phyloP scores from a whole-genome alignment of 768 basidiomycete species.

The Termitomyces sp. region DNA sequence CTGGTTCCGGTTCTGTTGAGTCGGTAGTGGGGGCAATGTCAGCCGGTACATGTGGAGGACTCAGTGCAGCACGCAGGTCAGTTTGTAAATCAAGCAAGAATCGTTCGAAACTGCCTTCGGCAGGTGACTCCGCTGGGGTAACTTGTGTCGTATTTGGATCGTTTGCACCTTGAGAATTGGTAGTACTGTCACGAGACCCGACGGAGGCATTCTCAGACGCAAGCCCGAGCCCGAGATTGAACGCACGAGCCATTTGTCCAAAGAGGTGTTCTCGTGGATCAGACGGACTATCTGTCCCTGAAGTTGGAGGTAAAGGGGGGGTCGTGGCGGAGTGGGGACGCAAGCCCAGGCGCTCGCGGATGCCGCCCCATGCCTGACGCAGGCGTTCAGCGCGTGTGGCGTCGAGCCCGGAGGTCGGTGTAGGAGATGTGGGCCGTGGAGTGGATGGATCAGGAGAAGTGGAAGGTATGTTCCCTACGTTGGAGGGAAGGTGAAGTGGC shows the following conservation, averaged over 20 bases:
- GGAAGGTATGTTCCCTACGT: neutral
- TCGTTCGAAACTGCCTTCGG: conserved; percentile 73
- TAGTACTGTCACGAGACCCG: neutral
- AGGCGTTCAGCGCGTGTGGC: conserved; percentile 40
- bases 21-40: neutral
- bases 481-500: conserved; percentile 47
- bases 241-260: conserved; percentile 77
- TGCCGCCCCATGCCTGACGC: conserved; percentile 61
- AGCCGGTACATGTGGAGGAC: neutral
- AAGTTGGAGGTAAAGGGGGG: conserved; percentile 3
- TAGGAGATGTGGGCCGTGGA: conserved; percentile 31
- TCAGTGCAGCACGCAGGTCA: conserved; percentile 62
- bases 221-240: conserved; percentile 65
- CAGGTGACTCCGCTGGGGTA: conserved; percentile 19
- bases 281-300: neutral
- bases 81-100: conserved; percentile 76
- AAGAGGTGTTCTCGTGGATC: conserved; percentile 70
- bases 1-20: neutral
- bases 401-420: conserved; percentile 35
- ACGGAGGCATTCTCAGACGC: conserved; percentile 20
- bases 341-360: conserved; percentile 64
- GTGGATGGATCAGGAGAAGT: conserved; percentile 2
- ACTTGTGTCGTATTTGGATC: neutral
- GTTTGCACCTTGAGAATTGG: neutral
- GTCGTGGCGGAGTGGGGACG: conserved; percentile 22